Evolutionary conservation across 1,139 yeast genomes (phyloP).

Genomic region (Kurtzmaniella quercitrusa): DNA sequence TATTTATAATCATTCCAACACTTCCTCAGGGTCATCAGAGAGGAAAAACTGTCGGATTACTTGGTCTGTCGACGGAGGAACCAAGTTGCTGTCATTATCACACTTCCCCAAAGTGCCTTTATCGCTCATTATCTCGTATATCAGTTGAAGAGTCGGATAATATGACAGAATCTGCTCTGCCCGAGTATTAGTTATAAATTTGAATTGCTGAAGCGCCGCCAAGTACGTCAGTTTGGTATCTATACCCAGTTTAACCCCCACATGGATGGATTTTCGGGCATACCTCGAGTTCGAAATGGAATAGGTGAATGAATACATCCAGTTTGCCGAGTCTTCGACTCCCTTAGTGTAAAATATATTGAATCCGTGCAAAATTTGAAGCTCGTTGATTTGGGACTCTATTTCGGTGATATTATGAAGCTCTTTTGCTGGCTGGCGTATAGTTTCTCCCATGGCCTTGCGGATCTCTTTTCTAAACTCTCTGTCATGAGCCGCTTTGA

Average conservation of each 20-base stretch:
- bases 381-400: constrained; percentile 21
- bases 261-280: constrained; percentile 53
- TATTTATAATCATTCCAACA: constrained; percentile 4
- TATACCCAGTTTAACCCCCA: constrained; percentile 55
- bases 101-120: constrained; percentile 25
- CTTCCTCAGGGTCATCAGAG: constrained; percentile 49
- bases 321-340: constrained; percentile 43
- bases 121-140: constrained; percentile 26
- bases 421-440: constrained; percentile 1
- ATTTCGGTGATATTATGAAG: constrained; percentile 10
- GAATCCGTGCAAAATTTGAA: constrained; percentile 30
- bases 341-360: constrained; percentile 48
- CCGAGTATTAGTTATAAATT: constrained; percentile 47
- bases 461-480: constrained; percentile 18
- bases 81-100: constrained; percentile 22
- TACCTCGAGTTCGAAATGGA: constrained; percentile 50
- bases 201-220: constrained; percentile 51
- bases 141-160: constrained; percentile 33
- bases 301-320: constrained; percentile 55
- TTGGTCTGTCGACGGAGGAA: constrained; percentile 34
- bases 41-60: constrained; percentile 45
- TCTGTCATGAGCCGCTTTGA: constrained; percentile 44
- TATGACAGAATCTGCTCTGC: constrained; percentile 32
- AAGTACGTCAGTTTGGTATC: constrained; percentile 42
- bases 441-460: constrained; percentile 11